Evolutionary conservation across 345 rosid genomes (phyloP), one percentile per base, ranked within the genome.

Genomic region (Lepidium didymum): DNA sequence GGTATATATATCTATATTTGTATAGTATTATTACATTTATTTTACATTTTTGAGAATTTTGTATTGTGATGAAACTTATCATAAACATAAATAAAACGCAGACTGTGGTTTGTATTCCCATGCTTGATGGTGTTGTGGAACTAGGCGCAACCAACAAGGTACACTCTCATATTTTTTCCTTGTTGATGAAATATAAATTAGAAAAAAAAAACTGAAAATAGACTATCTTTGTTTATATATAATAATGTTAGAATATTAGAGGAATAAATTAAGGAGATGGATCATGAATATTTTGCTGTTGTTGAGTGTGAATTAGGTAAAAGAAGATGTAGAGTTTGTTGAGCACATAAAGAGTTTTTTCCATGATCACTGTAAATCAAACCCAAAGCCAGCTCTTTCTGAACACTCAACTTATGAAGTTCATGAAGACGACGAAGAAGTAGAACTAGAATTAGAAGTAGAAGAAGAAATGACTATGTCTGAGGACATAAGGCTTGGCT

Each of bases 21-120:
- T 51, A 19, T 12, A 61, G 16, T 54, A 25, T 45, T 16, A 13
- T 63, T 56, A 54, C 2, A 19, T 33, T 58, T 53, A 15, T 57
- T 31, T 43, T 11, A 42, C 15, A 11, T 21, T 34, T 49, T 59
- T 61, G 56, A 52, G 3, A 44, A 60, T 41, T 23, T 23, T 50
- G 18, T 65, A 7, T 56, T 56, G 45, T 33, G 52, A 56, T 65
- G 14, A 41, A 36, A 23, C 2, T 23, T 23, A 23, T 23, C 3
- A 27, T 0, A 34, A 63, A 43, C 31, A 35, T 35, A 54, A 6
- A 3, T 3, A 31, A 15, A 40, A 68, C 70, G 62, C 87, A 95
- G 98, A 95, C 99, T 1, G 92, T 89, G 37, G 85, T 95, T 10
- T 91, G 99, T 79, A 85, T 91, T 72, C 98, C 99, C 31, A 76